phyloP scores from a whole-genome alignment of 176 grass and related monocot genomes.

The Oryza nivara region DNA sequence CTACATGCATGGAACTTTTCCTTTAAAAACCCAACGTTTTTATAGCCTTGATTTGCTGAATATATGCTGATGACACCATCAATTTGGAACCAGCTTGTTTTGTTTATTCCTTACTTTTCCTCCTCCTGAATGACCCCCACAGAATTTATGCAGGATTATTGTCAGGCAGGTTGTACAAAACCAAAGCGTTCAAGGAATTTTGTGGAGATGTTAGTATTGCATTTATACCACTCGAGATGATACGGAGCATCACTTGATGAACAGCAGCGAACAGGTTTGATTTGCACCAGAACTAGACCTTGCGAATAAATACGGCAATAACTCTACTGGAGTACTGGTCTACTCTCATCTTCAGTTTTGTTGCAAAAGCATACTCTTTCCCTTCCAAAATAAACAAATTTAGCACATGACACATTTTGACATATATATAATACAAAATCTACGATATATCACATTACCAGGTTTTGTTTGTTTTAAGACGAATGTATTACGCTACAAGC shows the following conservation, averaged over 20 bases:
- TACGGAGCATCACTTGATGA: conserved; percentile 33
- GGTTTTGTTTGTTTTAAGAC: no score
- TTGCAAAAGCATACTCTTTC: neutral
- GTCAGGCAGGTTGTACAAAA: conserved; percentile 32
- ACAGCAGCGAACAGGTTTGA: conserved; percentile 28
- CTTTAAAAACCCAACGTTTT: neutral
- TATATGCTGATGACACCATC: conserved; percentile 41
- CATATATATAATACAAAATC: no score
- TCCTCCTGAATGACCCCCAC: neutral
- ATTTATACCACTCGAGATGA: conserved; percentile 32
- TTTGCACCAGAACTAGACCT: conserved; percentile 21
- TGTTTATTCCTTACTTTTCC: neutral
- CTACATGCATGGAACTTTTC: neutral
- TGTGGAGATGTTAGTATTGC: conserved; percentile 18
- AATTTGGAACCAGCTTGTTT: conserved; percentile 13
- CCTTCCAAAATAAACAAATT: no score
- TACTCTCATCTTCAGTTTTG: neutral
- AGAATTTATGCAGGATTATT: conserved; percentile 7
- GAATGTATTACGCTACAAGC: no score
- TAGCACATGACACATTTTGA: no score
- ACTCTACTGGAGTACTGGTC: neutral
- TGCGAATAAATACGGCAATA: conserved; percentile 28
- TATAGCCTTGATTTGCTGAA: conserved; percentile 29
- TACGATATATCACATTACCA: no score
- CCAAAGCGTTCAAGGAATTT: conserved; percentile 18